Evolutionary conservation across 768 basidiomycete genomes (phyloP).

Genomic region (Tulasnella sp.): DNA sequence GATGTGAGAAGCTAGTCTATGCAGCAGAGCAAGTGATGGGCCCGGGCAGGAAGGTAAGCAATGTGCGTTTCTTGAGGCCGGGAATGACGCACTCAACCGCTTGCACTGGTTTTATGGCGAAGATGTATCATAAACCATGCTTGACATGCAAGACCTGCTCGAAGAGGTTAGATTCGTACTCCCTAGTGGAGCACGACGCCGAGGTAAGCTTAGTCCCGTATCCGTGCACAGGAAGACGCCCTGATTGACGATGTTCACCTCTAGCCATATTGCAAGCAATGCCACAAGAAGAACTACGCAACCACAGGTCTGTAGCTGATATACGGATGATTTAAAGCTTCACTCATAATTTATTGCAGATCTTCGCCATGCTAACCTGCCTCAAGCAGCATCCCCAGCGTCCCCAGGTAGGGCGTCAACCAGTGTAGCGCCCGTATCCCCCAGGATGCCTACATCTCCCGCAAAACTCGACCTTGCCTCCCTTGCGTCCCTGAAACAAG

Average conservation of each 20-base stretch:
- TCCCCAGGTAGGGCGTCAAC: slow-evolving; percentile 1
- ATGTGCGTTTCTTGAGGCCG: not conserved
- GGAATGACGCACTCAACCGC: not conserved
- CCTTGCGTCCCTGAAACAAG: slow-evolving; percentile 11
- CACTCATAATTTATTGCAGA: slow-evolving; percentile 13
- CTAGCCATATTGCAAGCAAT: slow-evolving; percentile 54
- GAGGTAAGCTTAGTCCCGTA: slow-evolving; percentile 39
- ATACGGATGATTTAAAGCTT: slow-evolving; percentile 50
- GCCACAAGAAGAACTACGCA: slow-evolving; percentile 71
- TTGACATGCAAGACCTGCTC: slow-evolving; percentile 65
- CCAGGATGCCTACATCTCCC: slow-evolving; percentile 11
- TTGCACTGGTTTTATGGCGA: slow-evolving; percentile 10
- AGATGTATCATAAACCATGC: slow-evolving; percentile 83
- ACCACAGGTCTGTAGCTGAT: slow-evolving; percentile 38
- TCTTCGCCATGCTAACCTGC: slow-evolving; percentile 22
- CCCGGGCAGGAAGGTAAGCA: slow-evolving; percentile 72
- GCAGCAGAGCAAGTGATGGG: slow-evolving; percentile 88
- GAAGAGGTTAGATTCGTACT: slow-evolving; percentile 67
- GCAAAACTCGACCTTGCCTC: slow-evolving; percentile 8
- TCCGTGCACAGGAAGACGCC: not conserved
- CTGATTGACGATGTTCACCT: not conserved
- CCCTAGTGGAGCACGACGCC: slow-evolving; percentile 73
- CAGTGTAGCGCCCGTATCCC: not conserved
- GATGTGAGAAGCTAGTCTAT: slow-evolving; percentile 69
- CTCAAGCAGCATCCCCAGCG: slow-evolving; percentile 15